Base-by-base conservation (phyloP, 495 filamentous ascomycete species). In the Trichoderma orchidacearum region DNA sequence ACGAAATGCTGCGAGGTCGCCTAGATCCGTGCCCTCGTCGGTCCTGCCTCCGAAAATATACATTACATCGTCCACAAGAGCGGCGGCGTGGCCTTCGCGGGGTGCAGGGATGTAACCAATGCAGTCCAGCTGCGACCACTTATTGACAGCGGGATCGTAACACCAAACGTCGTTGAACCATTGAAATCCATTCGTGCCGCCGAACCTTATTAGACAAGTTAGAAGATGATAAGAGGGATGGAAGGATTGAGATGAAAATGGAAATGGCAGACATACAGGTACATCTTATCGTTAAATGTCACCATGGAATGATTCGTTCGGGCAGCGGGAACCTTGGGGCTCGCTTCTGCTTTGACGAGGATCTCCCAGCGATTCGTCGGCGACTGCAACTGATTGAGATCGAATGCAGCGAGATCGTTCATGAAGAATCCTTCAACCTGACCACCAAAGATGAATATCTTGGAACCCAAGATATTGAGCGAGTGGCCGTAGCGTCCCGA, bases 111-210 rank as follows among this genome's bases (percentile, higher is more conserved):
- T 96, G 64, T 95, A 97, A 7, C 94, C 94, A 51, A 96, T 96
- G 66, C 93, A 99, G 61, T 97, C 92, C 36, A 94, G 77, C 62
- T 90, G 83, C 3, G 81, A 73, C 94, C 94, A 99, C 52, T 72
- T 67, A 62, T 95, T 93, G 28, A 79, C 73, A 56, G 84, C 78
- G 1, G 89, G 89, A 63, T 97, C 92, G 62, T 90, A 99, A 18
- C 81, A 84, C 94, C 94, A 99, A 23, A 99, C 94, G 64, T 99
- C 94, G 65, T 96, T 99, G 70, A 96, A 99, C 94, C 94, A 97
- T 57, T 84, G 79, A 21, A 87, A 77, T 38, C 92, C 90, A 62
- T 97, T 96, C 0, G 94, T 97, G 48, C 94, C 94, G 58, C 94
- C 94, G 67, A 99, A 99, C 45, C 90, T 95, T 55, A 23, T 23